Evolutionary conservation across 345 rosid species (phyloP), one percentile per base, ranked within the genome.

Genomic region (Passiflora organensis): DNA sequence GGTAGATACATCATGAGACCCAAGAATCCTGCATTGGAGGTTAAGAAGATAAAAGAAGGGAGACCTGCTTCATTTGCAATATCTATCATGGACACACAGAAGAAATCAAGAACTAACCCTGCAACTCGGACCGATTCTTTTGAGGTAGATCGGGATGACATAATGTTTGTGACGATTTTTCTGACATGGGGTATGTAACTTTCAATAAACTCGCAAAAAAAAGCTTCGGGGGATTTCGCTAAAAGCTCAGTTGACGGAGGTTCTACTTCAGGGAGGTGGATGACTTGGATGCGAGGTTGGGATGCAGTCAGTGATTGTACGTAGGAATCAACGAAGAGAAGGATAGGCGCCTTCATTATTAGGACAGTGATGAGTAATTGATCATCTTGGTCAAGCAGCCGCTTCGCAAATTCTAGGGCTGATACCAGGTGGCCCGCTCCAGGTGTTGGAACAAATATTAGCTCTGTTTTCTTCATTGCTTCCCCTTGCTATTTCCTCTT

Each of bases 331-430:
- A 20, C 14, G 32, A 10, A 0, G 12, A 52, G 13, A 32, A 1
- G 1, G 1, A 63, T 13, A 20, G 64, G 64, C 6, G 46, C 18
- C 16, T 57, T 63, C 58, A 64, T 66, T 6, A 60, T 43, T 15
- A 76, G 74, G 22, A 69, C n/a, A 8, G 72, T 71, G 69, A 72
- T 18, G 3, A 8, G 48, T 16, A 81, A 48, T 25, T 63, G 64
- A 17, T 59, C 42, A 41, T 81, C 62, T 0, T n/a, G 66, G 53
- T 48, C 42, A 43, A 80, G 24, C 15, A 83, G 62, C 42, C 67
- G 60, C 43, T 64, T 72, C 0, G 82, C 76, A 50, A 76, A 68
- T 51, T 81, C 90, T 6, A 73, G 48, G 41, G 78, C 17, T 8
- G 81, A 68, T 13, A 62, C 68, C 34, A 73, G 53, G 64, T 84